Conservation (phyloP, 1,284 basidiomycete genomes). For the Boletus subluridellus region DNA sequence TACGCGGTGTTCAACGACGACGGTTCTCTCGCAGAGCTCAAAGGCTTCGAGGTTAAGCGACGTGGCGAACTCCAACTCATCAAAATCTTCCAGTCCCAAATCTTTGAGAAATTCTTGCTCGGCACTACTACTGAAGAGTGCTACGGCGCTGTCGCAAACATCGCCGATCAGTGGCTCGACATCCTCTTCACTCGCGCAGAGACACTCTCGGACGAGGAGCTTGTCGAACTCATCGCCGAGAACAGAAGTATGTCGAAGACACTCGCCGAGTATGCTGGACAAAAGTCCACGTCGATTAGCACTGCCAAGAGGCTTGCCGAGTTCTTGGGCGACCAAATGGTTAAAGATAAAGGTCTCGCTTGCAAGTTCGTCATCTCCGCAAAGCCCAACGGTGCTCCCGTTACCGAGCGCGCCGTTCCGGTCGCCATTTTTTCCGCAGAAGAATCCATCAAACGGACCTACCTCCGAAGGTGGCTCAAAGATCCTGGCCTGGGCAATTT, state of each 20-base stretch:
- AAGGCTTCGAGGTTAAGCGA: constrained; percentile 99
- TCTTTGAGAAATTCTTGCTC: constrained; percentile 96
- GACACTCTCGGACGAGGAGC: constrained; percentile 84
- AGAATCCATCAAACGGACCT: constrained; percentile 83
- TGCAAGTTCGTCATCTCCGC: constrained; percentile 99
- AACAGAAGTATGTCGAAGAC: constrained; percentile 99
- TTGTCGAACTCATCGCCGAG: constrained; percentile 97
- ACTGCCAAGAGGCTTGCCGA: constrained; percentile 95
- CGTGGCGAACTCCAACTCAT: constrained; percentile 97
- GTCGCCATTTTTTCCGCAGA: constrained; percentile 99
- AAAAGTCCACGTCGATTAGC: constrained; percentile 98
- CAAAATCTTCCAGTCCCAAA: constrained; percentile 99
- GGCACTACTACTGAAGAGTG: constrained; percentile 93
- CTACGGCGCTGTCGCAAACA: constrained; percentile 89
- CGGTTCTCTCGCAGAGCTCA: constrained; percentile 93
- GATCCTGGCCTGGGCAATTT: constrained; percentile 88
- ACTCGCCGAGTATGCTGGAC: constrained; percentile 90
- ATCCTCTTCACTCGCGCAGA: constrained; percentile 87
- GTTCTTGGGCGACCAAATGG: constrained; percentile 98
- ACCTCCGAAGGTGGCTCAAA: constrained; percentile 95
- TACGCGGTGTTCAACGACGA: constrained; percentile 99
- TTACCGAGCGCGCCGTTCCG: constrained; percentile 95
- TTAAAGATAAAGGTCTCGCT: constrained; percentile 98
- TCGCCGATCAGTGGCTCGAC: constrained; percentile 98
- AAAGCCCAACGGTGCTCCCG: constrained; percentile 89